A percentile compares a stretch with the other conserved stretches of the same genome.
phyloP scores from a whole-genome alignment of 768 basidiomycete species.

The Suillus americanus region DNA sequence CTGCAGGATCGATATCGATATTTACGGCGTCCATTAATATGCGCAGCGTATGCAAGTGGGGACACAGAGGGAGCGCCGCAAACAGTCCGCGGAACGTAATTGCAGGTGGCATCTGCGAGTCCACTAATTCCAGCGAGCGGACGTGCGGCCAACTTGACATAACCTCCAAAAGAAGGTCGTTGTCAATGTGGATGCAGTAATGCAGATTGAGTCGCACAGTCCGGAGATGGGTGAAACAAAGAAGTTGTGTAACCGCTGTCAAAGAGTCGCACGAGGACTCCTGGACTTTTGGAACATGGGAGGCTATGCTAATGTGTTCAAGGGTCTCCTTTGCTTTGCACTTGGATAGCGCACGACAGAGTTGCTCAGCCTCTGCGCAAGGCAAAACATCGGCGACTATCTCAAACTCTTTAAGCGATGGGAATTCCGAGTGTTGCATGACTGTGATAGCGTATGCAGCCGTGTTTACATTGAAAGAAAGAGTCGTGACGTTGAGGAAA shows the following conservation, averaged over 20 bases:
- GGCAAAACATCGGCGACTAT: background rate
- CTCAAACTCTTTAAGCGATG: background rate
- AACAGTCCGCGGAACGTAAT: background rate
- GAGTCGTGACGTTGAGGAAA: background rate
- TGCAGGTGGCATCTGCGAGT: background rate
- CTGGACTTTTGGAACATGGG: background rate
- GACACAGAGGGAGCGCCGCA: background rate
- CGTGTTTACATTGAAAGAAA: background rate
- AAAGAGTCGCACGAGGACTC: background rate
- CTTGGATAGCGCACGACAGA: background rate
- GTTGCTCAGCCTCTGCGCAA: background rate
- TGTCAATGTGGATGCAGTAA: background rate
- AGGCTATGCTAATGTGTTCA: background rate
- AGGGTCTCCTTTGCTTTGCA: background rate
- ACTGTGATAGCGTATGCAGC: background rate
- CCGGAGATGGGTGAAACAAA: background rate
- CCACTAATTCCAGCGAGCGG: background rate
- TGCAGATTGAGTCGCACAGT: background rate
- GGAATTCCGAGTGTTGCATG: background rate
- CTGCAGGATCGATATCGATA: background rate
- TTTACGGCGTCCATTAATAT: background rate
- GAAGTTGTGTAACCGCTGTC: background rate
- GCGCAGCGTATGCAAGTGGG: background rate
- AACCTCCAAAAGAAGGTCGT: background rate
- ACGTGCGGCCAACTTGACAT: background rate